Percentiles rank a stretch among this genome's conserved stretches.
Evolutionary conservation across 768 basidiomycete genomes (phyloP).

Genomic region (Boletus tylopilopsis): DNA sequence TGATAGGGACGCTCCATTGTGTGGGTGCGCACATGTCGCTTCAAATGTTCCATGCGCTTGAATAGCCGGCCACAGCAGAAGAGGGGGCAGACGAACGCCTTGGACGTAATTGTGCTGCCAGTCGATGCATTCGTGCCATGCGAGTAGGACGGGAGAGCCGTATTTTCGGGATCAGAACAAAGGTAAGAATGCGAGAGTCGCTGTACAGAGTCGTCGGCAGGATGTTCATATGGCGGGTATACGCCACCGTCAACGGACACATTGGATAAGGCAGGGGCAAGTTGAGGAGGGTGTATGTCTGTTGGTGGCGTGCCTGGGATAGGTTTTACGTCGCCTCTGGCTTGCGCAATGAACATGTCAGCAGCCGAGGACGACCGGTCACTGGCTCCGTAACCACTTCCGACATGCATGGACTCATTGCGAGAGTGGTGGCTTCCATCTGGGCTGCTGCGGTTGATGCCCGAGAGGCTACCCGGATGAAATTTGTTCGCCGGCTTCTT

Average conservation of each 20-base stretch:
- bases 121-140: slow-evolving; percentile 19
- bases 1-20: slow-evolving; percentile 84
- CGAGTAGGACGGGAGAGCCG: slow-evolving; percentile 17
- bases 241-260: slow-evolving; percentile 16
- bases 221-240: slow-evolving; percentile 17
- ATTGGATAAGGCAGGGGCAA: slow-evolving; percentile 19
- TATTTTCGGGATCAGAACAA: slow-evolving; percentile 11
- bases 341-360: slow-evolving; percentile 64
- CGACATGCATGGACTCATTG: slow-evolving; percentile 7
- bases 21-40: slow-evolving; percentile 83
- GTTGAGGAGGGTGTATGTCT: slow-evolving; percentile 16
- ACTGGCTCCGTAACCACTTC: slow-evolving; percentile 28
- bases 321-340: slow-evolving; percentile 47
- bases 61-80: slow-evolving; percentile 82
- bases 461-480: slow-evolving; percentile 25
- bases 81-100: slow-evolving; percentile 78
- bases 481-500: slow-evolving; percentile 58
- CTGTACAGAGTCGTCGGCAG: slow-evolving; percentile 15
- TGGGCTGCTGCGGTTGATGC: slow-evolving; percentile 23
- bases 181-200: slow-evolving; percentile 17
- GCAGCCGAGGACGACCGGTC: slow-evolving; percentile 47
- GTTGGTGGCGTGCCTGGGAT: slow-evolving; percentile 17
- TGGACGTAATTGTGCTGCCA: slow-evolving; percentile 39
- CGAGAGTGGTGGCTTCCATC: slow-evolving; percentile 20
- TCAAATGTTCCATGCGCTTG: slow-evolving; percentile 91